These are phyloP conservation scores for Citrullus mucosospermus DNA, from an alignment of 306 rosid species.

Conservation along the genomic window DNA sequence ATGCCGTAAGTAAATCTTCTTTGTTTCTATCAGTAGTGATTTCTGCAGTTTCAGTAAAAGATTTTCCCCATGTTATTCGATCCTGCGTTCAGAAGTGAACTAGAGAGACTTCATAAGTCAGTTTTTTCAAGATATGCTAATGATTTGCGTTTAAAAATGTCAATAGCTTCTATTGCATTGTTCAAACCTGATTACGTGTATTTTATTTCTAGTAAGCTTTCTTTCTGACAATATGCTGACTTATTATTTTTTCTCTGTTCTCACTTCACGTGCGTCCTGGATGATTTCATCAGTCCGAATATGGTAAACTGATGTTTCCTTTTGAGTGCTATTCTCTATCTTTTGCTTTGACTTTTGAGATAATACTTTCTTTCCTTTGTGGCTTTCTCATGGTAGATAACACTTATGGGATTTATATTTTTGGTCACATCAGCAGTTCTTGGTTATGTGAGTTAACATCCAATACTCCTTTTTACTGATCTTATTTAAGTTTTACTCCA, in stretches of 20 bases:
- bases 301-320: slow-evolving; percentile 39
- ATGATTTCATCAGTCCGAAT: slow-evolving; percentile 61
- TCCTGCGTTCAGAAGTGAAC: neutral
- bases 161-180: neutral
- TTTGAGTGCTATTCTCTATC: slow-evolving; percentile 4
- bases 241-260: neutral
- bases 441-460: slow-evolving; percentile 65
- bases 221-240: neutral
- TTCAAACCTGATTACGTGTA: neutral
- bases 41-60: neutral
- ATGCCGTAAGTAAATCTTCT: slow-evolving; percentile 67
- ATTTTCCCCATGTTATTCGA: neutral
- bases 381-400: slow-evolving; percentile 47
- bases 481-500: neutral
- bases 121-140: neutral
- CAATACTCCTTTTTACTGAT: neutral
- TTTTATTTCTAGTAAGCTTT: neutral
- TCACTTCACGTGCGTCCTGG: neutral
- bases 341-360: neutral
- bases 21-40: neutral
- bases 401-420: slow-evolving; percentile 79
- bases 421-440: slow-evolving; percentile 65
- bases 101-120: neutral
- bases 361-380: neutral
- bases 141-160: neutral